A percentile compares a stretch with the other conserved stretches of the same genome.
Conservation (phyloP, 176 grass and related monocot species). For the Oryza officinalis region DNA sequence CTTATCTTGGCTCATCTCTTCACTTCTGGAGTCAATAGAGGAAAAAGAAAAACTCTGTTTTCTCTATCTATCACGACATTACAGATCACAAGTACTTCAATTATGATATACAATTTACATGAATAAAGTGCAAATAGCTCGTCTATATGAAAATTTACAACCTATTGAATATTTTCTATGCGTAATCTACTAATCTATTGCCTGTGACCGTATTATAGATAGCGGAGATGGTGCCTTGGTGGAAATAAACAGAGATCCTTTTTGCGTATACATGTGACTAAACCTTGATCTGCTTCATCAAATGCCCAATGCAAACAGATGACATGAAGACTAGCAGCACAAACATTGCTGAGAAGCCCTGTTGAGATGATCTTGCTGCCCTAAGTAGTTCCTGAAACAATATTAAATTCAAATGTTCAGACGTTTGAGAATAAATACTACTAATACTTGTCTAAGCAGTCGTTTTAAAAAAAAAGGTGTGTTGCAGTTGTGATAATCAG, state of each 20-base stretch:
- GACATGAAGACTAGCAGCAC: constrained; percentile 64
- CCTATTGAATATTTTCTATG: neutral
- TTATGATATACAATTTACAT: neutral
- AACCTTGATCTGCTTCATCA: constrained; percentile 53
- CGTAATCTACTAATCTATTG: neutral
- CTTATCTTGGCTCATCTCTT: neutral
- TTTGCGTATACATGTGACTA: neutral
- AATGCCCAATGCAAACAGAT: constrained; percentile 61
- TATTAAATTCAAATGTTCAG: neutral
- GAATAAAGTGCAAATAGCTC: neutral
- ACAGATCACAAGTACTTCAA: neutral
- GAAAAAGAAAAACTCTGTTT: neutral
- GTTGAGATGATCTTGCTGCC: constrained; percentile 35
- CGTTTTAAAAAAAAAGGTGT: neutral
- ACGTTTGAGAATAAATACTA: neutral
- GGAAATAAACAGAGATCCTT: neutral
- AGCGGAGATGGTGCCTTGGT: neutral
- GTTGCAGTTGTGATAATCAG: neutral
- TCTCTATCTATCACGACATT: neutral
- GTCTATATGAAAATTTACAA: neutral
- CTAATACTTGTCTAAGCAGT: neutral
- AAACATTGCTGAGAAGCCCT: constrained; percentile 63
- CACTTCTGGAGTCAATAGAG: neutral
- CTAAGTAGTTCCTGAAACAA: constrained; percentile 49
- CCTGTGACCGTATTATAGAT: neutral